Percentiles rank a stretch among this genome's conserved stretches.
Conservation (phyloP, 2,329 filamentous ascomycete species). For the Fusarium nygamai region DNA sequence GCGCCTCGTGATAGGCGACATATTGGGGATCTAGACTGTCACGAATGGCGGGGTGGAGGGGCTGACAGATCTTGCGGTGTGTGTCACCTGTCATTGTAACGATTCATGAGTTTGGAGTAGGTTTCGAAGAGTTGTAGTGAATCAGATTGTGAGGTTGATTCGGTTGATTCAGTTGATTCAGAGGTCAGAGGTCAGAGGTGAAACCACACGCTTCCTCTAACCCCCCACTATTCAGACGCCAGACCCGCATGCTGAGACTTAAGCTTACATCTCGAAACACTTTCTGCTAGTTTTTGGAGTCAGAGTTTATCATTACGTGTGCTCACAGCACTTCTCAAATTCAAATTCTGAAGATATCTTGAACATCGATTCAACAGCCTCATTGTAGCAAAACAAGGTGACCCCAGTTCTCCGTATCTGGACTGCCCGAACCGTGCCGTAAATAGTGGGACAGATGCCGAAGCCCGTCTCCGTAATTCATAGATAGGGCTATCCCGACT, state of each 20-base stretch:
- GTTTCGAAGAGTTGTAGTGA: background rate
- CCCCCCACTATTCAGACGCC: conserved; percentile 8
- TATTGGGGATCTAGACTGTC: conserved; percentile 51
- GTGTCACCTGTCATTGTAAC: conserved; percentile 2
- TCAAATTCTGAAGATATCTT: background rate
- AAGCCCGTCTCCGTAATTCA: background rate
- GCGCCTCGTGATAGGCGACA: conserved; percentile 49
- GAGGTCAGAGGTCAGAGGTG: background rate
- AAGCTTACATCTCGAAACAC: background rate
- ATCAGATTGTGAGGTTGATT: background rate
- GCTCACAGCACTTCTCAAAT: background rate
- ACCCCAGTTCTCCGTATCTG: background rate
- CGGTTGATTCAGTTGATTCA: background rate
- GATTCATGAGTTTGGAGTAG: background rate
- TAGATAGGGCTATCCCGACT: background rate
- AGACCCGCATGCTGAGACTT: conserved; percentile 8
- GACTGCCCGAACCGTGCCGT: background rate
- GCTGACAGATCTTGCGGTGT: conserved; percentile 43
- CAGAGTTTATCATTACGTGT: background rate
- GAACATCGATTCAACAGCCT: background rate
- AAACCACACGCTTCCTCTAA: background rate
- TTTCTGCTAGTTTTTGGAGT: background rate
- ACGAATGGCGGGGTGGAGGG: conserved; percentile 48
- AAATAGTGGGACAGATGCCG: conserved; percentile 5
- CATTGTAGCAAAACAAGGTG: background rate